Evolutionary conservation across 2,329 filamentous ascomycete genomes (phyloP).

Genomic region (Aspergillus fijiensis): DNA sequence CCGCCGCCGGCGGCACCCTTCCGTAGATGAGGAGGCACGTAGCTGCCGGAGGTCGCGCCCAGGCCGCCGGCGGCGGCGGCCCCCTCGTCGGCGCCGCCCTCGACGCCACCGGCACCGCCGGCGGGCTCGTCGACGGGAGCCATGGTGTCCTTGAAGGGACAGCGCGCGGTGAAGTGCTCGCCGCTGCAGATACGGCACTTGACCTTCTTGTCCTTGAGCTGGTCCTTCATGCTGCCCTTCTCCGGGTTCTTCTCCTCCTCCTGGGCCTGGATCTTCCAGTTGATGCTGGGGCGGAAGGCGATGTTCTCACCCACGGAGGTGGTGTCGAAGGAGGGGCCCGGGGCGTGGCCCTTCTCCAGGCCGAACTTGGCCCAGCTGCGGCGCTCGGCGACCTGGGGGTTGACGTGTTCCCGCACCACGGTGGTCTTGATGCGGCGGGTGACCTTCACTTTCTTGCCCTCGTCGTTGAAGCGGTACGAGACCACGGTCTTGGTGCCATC

Average conservation of each 20-base stretch:
- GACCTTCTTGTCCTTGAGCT: slow-evolving; percentile 97
- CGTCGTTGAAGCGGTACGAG: slow-evolving; percentile 85
- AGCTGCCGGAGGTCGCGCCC: slow-evolving; percentile 72
- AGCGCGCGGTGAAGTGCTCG: slow-evolving; percentile 98
- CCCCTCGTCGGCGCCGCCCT: slow-evolving; percentile 48
- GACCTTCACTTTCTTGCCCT: slow-evolving; percentile 94
- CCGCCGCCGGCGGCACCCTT: slow-evolving; percentile 61
- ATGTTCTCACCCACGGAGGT: slow-evolving; percentile 97
- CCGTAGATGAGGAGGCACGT: slow-evolving; percentile 90
- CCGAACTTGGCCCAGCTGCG: slow-evolving; percentile 94
- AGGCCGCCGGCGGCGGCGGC: slow-evolving; percentile 55
- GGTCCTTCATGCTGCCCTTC: slow-evolving; percentile 64
- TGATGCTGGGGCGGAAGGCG: slow-evolving; percentile 86
- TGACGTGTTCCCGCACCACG: slow-evolving; percentile 87
- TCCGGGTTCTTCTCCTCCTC: slow-evolving; percentile 57
- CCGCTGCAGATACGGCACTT: slow-evolving; percentile 99
- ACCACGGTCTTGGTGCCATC: slow-evolving; percentile 97
- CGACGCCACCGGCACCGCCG: slow-evolving; percentile 39
- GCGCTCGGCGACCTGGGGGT: slow-evolving; percentile 93
- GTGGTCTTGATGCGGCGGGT: slow-evolving; percentile 93
- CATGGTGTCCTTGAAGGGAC: slow-evolving; percentile 99
- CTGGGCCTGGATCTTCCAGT: slow-evolving; percentile 90
- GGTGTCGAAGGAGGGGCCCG: slow-evolving; percentile 82
- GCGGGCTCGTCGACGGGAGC: slow-evolving; percentile 59
- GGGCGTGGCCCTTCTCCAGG: slow-evolving; percentile 76